Base-by-base conservation (phyloP, 495 filamentous ascomycete species). In the Aspergillus coremiiformis region DNA sequence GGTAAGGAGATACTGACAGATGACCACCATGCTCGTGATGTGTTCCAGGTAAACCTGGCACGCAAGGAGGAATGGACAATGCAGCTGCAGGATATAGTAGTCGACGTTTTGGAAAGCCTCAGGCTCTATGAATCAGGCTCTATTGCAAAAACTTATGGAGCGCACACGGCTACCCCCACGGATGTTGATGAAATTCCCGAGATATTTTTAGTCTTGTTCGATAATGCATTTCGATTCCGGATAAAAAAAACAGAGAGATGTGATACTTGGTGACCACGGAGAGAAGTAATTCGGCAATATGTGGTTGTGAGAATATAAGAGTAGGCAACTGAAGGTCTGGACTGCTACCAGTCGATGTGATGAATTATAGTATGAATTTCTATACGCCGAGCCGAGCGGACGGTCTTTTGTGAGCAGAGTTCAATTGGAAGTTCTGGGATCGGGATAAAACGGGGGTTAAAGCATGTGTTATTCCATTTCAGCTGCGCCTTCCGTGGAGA, bases 391-490 rank as follows among this genome's bases (percentile, higher is more conserved):
- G n/a, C n/a, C n/a, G n/a, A n/a, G n/a, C n/a, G n/a, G n/a, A n/a
- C n/a, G 43, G 8, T 10, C 11, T 29, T 29, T 12, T 14, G 33
- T 30, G 37, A 39, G 15, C 22, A 23, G 19, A 32, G 15, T 39
- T 43, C 22, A 12, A 12, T 33, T 45, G 11, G 39, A n/a, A n/a
- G n/a, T n/a, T n/a, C n/a, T n/a, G n/a, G n/a, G n/a, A n/a, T n/a
- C n/a, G n/a, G 45, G 17, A 44, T 14, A 26, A 52, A 12, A 30
- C 37, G 19, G 33, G 50, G 46, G 29, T 15, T 20, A 48, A 52
- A 49, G 55, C 55, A 45, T 47, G 51, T 57, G 55, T 57, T 57
- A 57, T 53, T 57, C 55, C 55, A 57, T 57, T 57, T 53, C 46
- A 30, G 33, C 30, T 9, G 39, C 24, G 19, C 35, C 15, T 47